A percentile compares a stretch with the other conserved stretches of the same genome.
Conservation (phyloP, 768 basidiomycete genomes). For the Leccinum arenicola region DNA sequence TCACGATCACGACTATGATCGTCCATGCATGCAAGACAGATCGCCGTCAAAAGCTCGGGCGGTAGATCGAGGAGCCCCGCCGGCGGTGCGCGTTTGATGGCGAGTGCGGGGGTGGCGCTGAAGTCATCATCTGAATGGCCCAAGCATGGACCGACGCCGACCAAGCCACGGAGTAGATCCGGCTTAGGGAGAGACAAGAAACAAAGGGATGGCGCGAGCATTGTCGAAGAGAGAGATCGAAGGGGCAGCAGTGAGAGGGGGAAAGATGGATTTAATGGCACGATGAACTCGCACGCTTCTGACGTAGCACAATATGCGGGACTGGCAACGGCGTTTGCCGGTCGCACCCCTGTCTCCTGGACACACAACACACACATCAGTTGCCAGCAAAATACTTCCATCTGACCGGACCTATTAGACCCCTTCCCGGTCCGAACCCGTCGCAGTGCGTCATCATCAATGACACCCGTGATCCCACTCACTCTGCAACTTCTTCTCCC, state of each 20-base stretch:
- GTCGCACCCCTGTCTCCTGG: too few species aligned
- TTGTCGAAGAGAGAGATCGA: not conserved
- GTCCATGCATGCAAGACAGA: slow-evolving; percentile 5
- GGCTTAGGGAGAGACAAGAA: not conserved
- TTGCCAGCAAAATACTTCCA: not conserved
- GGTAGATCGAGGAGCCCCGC: slow-evolving; percentile 14
- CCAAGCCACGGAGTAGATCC: not conserved
- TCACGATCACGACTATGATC: not conserved
- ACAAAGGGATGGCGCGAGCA: not conserved
- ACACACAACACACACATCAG: not conserved
- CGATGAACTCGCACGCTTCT: not conserved
- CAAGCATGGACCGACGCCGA: not conserved
- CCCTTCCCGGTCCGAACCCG: not conserved
- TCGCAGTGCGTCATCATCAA: not conserved
- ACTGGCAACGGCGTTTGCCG: too few species aligned
- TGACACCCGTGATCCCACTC: not conserved
- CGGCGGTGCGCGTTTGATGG: not conserved
- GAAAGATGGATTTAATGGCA: not conserved
- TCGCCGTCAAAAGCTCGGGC: slow-evolving; percentile 9
- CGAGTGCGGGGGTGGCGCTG: not conserved
- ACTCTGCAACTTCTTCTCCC: slow-evolving; percentile 39
- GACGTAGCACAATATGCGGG: not conserved
- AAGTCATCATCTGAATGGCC: not conserved
- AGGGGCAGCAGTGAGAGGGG: not conserved
- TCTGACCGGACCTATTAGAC: not conserved